These are phyloP conservation scores for Candida taoyuanica DNA, from an alignment of 805 yeast species.

Conservation along the genomic window DNA sequence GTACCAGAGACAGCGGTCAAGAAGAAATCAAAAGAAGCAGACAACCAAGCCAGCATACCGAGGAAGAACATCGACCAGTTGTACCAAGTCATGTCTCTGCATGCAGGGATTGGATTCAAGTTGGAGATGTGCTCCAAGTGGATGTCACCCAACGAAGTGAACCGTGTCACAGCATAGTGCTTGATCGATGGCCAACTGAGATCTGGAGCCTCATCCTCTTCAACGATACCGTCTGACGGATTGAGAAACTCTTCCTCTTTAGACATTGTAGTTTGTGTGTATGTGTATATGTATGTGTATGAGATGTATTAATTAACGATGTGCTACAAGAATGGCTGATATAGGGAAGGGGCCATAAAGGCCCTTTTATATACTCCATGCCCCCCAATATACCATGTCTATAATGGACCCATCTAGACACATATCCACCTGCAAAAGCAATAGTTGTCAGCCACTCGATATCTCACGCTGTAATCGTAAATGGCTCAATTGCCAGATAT, in stretches of 20 bases:
- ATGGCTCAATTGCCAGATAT: slow-evolving; percentile 1
- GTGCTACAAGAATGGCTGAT: background rate
- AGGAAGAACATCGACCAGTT: slow-evolving; percentile 57
- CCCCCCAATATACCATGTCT: no score
- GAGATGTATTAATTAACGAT: background rate
- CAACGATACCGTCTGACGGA: slow-evolving; percentile 13
- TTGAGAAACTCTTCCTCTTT: slow-evolving; percentile 4
- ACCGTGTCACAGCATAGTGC: slow-evolving; percentile 22
- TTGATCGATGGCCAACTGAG: slow-evolving; percentile 12
- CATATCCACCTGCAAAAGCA: no score
- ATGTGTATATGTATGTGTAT: background rate
- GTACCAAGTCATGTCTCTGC: slow-evolving; percentile 32
- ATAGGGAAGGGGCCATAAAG: background rate
- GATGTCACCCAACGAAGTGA: slow-evolving; percentile 23
- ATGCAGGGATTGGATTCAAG: slow-evolving; percentile 41
- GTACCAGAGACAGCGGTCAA: slow-evolving; percentile 55
- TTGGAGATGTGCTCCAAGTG: slow-evolving; percentile 21
- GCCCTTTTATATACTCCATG: background rate
- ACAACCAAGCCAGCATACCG: slow-evolving; percentile 64
- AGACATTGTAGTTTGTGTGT: slow-evolving; percentile 1
- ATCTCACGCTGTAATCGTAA: background rate
- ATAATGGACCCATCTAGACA: no score
- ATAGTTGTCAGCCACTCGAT: no score
- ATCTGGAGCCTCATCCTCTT: slow-evolving; percentile 14
- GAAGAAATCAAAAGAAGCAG: slow-evolving; percentile 73